phyloP scores from a whole-genome alignment of 2,329 filamentous ascomycete genomes.

The Ophiocordyceps camponoti-leonardi region DNA sequence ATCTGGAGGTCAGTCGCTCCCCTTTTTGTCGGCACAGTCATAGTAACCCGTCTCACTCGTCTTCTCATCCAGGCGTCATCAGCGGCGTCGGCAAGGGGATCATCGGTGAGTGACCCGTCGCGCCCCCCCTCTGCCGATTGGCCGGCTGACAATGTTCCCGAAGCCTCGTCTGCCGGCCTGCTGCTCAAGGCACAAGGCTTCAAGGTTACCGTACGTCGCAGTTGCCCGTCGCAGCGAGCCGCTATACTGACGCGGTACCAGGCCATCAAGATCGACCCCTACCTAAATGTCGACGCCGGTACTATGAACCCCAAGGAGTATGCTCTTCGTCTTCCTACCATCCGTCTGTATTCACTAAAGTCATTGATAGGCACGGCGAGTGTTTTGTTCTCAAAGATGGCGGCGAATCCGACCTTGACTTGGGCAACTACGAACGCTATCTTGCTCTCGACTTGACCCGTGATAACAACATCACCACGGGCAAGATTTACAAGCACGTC shows the following conservation, averaged over 20 bases:
- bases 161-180: conserved; percentile 54
- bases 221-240: conserved; percentile 1
- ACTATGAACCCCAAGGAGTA: conserved; percentile 15
- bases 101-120: conserved; percentile 3
- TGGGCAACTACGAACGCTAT: conserved; percentile 47
- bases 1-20: conserved; percentile 28
- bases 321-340: background rate
- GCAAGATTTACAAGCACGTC: conserved; percentile 86
- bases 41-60: no score
- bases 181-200: conserved; percentile 12
- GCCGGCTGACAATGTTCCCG: background rate
- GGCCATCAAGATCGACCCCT: conserved; percentile 25
- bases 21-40: no score
- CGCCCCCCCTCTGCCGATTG: no score
- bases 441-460: conserved; percentile 65
- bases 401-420: conserved; percentile 39
- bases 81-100: conserved; percentile 30
- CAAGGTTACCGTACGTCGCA: conserved; percentile 6
- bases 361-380: conserved; percentile 55
- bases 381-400: conserved; percentile 77
- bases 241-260: background rate
- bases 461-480: conserved; percentile 94
- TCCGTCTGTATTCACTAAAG: conserved; percentile 1
- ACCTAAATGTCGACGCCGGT: conserved; percentile 22
- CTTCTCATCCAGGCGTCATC: conserved; percentile 14